phyloP scores from a whole-genome alignment of 352 stramenopile species.

The Thraustochytrium sp. region DNA sequence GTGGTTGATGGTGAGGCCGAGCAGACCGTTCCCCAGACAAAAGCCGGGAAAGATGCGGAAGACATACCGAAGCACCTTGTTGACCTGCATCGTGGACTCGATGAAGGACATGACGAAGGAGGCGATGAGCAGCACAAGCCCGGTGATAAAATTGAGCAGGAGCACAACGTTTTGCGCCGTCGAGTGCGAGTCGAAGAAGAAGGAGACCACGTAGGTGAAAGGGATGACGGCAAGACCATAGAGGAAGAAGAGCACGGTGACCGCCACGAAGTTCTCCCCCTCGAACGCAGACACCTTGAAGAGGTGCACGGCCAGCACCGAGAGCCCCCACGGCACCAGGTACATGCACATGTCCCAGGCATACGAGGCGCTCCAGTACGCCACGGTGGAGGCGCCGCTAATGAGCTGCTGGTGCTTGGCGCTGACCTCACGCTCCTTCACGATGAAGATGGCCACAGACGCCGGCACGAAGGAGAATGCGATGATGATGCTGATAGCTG shows the following conservation, averaged over 20 bases:
- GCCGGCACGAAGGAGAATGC: constrained; percentile 48
- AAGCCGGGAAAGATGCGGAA: constrained; percentile 67
- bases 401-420: constrained; percentile 94
- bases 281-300: constrained; percentile 55
- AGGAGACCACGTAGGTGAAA: constrained; percentile 55
- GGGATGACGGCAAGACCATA: constrained; percentile 55
- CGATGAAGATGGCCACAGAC: constrained; percentile 5
- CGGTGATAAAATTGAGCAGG: constrained; percentile 55
- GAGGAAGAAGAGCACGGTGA: constrained; percentile 56
- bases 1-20: constrained; percentile 49
- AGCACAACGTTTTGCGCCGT: constrained; percentile 57
- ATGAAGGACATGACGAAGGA: constrained; percentile 57
- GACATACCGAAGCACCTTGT: constrained; percentile 62
- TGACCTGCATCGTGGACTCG: constrained; percentile 48
- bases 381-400: constrained; percentile 77
- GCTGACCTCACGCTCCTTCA: constrained; percentile 53
- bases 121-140: constrained; percentile 55
- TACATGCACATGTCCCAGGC: constrained; percentile 52
- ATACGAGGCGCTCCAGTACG: constrained; percentile 89
- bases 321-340: constrained; percentile 40
- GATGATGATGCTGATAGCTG: constrained; percentile 46
- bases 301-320: constrained; percentile 52
- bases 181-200: constrained; percentile 53
- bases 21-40: constrained; percentile 57
- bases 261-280: constrained; percentile 48